These are phyloP conservation scores for Cryptococcus maquisensis DNA, from an alignment of 1,284 basidiomycete genomes.

Conservation along the genomic window DNA sequence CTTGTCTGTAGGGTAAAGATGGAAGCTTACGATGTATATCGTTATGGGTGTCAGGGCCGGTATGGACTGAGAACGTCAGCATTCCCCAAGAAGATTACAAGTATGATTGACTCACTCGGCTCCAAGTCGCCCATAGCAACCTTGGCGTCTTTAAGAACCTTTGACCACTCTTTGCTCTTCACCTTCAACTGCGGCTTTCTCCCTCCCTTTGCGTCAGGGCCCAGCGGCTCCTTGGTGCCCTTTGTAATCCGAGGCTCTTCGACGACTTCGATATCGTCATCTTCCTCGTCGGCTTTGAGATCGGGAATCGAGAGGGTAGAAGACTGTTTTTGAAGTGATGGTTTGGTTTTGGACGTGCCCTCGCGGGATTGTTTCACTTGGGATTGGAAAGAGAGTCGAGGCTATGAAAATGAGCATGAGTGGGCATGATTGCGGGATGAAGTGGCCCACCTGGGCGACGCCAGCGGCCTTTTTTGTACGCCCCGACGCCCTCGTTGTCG, in stretches of 20 bases:
- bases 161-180: slow-evolving; percentile 54
- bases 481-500: neutral
- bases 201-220: neutral
- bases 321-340: neutral
- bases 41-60: slow-evolving; percentile 38
- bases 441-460: slow-evolving; percentile 11
- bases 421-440: neutral
- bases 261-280: neutral
- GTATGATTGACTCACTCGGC: slow-evolving; percentile 55
- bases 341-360: slow-evolving; percentile 6
- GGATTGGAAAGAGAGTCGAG: slow-evolving; percentile 15
- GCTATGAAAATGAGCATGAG: slow-evolving; percentile 4
- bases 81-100: too few relatives aligned
- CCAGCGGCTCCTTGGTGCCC: too few relatives aligned
- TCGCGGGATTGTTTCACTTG: slow-evolving; percentile 7
- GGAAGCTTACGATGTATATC: slow-evolving; percentile 40
- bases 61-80: slow-evolving; percentile 26
- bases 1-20: slow-evolving; percentile 16
- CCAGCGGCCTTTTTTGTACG: slow-evolving; percentile 11
- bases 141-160: slow-evolving; percentile 53
- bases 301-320: neutral
- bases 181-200: slow-evolving; percentile 6
- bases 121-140: slow-evolving; percentile 57
- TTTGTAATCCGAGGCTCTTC: neutral
- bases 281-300: neutral